A percentile compares a stretch with the other conserved stretches of the same genome.
phyloP scores from a whole-genome alignment of 305 asterid species.

The Fraxinus platypoda region DNA sequence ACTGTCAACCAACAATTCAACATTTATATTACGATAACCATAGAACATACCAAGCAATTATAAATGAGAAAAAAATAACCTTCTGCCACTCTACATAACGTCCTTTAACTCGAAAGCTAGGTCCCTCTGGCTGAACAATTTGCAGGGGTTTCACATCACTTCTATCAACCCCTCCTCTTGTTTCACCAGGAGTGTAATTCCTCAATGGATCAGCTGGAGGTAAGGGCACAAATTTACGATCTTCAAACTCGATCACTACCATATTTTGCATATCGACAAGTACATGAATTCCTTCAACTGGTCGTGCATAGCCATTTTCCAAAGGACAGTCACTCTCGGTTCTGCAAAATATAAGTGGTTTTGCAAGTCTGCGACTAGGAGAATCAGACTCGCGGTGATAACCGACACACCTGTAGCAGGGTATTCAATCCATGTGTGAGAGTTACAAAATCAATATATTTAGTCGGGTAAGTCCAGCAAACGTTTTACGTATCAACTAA shows the following conservation, averaged over 20 bases:
- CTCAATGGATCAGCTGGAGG: constrained; percentile 96
- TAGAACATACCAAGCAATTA: background rate
- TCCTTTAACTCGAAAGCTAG: constrained; percentile 86
- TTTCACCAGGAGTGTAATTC: constrained; percentile 87
- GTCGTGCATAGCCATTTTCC: constrained; percentile 98
- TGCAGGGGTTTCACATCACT: constrained; percentile 92
- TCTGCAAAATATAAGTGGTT: constrained; percentile 91
- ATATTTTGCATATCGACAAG: constrained; percentile 95
- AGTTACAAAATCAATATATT: constrained; percentile 8
- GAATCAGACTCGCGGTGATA: constrained; percentile 90
- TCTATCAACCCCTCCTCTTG: constrained; percentile 95
- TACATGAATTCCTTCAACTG: constrained; percentile 93
- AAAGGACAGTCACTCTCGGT: constrained; percentile 94
- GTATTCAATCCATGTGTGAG: constrained; percentile 20
- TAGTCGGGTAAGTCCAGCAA: background rate
- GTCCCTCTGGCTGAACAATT: constrained; percentile 92
- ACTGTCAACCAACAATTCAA: constrained; percentile 48
- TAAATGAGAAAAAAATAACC: constrained; percentile 36
- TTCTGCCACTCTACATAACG: constrained; percentile 95
- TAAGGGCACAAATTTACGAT: constrained; percentile 89
- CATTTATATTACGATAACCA: background rate
- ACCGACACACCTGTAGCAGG: constrained; percentile 84
- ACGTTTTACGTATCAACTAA: constrained; percentile 31
- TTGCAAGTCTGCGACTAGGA: constrained; percentile 93
- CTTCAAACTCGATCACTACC: constrained; percentile 90